A percentile compares a stretch with the other conserved stretches of the same genome.
Conservation (phyloP, 148 eudicot species). For the Arctostaphylos glauca region DNA sequence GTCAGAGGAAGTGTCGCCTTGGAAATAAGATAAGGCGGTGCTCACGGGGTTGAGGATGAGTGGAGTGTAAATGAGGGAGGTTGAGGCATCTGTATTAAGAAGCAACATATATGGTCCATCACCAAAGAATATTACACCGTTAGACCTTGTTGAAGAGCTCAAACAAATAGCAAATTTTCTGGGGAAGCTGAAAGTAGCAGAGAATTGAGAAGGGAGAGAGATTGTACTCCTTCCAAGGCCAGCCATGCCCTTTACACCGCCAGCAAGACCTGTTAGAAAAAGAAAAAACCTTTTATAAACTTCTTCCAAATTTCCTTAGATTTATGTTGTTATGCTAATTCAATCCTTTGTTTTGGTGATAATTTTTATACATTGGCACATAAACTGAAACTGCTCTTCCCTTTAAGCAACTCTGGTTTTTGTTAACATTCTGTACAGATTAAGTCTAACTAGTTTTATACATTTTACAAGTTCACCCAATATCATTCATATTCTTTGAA, state of each 20-base stretch:
- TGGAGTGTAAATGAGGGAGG: conserved; percentile 44
- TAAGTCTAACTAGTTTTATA: no score
- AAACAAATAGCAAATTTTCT: conserved; percentile 46
- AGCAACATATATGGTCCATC: conserved; percentile 40
- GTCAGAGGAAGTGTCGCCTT: no score
- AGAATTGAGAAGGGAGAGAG: conserved; percentile 38
- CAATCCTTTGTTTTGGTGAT: no score
- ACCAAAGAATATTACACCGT: conserved; percentile 46
- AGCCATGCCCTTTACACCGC: conserved; percentile 40
- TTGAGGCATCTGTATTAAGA: conserved; percentile 25
- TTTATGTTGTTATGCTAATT: no score
- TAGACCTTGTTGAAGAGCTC: conserved; percentile 20
- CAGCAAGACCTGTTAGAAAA: conserved; percentile 24
- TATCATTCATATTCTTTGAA: no score
- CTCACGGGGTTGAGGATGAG: no score
- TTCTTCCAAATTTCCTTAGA: neutral
- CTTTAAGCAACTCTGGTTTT: no score
- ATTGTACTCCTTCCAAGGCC: conserved; percentile 38
- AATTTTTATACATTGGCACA: no score
- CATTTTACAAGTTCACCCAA: no score
- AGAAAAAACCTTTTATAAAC: neutral
- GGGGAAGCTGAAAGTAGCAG: conserved; percentile 23
- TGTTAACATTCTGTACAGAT: no score
- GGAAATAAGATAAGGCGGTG: no score
- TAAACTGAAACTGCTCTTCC: no score